These are phyloP conservation scores for Mucor velutinosus DNA, from an alignment of 371 early-diverging fungal species.

Conservation along the genomic window DNA sequence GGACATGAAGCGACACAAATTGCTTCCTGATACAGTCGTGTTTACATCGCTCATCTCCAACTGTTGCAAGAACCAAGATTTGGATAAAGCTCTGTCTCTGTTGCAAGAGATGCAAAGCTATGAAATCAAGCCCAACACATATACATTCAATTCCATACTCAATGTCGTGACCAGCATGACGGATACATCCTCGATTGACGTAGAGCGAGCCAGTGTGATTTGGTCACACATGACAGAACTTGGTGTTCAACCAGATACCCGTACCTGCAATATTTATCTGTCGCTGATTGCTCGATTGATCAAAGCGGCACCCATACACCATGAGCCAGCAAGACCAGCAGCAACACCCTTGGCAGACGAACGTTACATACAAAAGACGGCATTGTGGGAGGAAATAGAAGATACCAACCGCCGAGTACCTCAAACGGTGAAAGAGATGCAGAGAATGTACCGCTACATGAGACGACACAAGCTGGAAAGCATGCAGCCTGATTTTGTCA, in stretches of 20 bases:
- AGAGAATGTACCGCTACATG: constrained; percentile 32
- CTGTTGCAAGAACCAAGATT: constrained; percentile 22
- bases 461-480: constrained; percentile 8
- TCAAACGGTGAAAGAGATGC: constrained; percentile 21
- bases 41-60: constrained; percentile 38
- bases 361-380: neutral
- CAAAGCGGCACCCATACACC: neutral
- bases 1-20: constrained; percentile 32
- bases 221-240: constrained; percentile 33
- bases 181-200: neutral
- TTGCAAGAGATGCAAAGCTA: constrained; percentile 38
- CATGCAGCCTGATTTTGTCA: constrained; percentile 40
- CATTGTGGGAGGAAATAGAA: constrained; percentile 8
- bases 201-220: constrained; percentile 12
- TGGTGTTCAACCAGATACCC: constrained; percentile 34
- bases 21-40: constrained; percentile 32
- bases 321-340: neutral
- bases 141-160: constrained; percentile 40
- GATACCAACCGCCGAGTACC: constrained; percentile 1
- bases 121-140: constrained; percentile 33
- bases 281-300: constrained; percentile 23
- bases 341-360: neutral
- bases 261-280: constrained; percentile 41
- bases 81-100: constrained; percentile 25
- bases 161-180: constrained; percentile 18